These are phyloP conservation scores for Trichopus zeylanicus DNA, from an alignment of 116 monocot species.

Conservation along the genomic window DNA sequence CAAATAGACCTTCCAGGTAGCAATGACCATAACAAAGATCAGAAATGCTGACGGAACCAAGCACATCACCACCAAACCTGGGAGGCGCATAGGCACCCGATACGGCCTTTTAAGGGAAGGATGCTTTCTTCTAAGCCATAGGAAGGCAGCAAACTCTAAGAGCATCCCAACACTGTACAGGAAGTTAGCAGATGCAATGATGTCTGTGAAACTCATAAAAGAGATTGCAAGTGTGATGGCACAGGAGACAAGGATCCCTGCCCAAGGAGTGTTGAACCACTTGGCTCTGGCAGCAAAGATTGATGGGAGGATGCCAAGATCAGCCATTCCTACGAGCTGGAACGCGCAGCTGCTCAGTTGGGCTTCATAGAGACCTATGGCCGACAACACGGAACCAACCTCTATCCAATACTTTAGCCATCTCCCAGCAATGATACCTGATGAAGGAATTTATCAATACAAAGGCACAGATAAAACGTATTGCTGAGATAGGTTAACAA, in stretches of 20 bases:
- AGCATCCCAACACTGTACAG: slow-evolving; percentile 73
- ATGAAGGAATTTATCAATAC: slow-evolving; percentile 12
- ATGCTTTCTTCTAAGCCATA: slow-evolving; percentile 40
- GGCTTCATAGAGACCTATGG: slow-evolving; percentile 75
- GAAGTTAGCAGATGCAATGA: slow-evolving; percentile 57
- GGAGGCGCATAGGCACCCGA: slow-evolving; percentile 30
- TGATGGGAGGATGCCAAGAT: slow-evolving; percentile 48
- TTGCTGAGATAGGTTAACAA: not conserved
- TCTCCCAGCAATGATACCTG: slow-evolving; percentile 56
- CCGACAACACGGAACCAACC: slow-evolving; percentile 51
- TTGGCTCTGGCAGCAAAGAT: slow-evolving; percentile 34
- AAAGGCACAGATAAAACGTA: not conserved
- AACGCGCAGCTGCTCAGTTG: slow-evolving; percentile 70
- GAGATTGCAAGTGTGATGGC: slow-evolving; percentile 54
- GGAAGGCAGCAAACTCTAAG: slow-evolving; percentile 51
- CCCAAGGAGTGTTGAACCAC: slow-evolving; percentile 61
- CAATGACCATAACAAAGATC: slow-evolving; percentile 47
- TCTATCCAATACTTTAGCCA: slow-evolving; percentile 89
- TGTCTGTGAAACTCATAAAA: slow-evolving; percentile 54
- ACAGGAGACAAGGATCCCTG: slow-evolving; percentile 45
- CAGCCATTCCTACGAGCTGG: slow-evolving; percentile 79
- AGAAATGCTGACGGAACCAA: slow-evolving; percentile 47
- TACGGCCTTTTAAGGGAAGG: slow-evolving; percentile 48
- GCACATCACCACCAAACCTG: slow-evolving; percentile 30
- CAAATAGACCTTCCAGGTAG: slow-evolving; percentile 41